Base-by-base conservation (phyloP, 805 yeast genomes). In the Candida sanyiensis region DNA sequence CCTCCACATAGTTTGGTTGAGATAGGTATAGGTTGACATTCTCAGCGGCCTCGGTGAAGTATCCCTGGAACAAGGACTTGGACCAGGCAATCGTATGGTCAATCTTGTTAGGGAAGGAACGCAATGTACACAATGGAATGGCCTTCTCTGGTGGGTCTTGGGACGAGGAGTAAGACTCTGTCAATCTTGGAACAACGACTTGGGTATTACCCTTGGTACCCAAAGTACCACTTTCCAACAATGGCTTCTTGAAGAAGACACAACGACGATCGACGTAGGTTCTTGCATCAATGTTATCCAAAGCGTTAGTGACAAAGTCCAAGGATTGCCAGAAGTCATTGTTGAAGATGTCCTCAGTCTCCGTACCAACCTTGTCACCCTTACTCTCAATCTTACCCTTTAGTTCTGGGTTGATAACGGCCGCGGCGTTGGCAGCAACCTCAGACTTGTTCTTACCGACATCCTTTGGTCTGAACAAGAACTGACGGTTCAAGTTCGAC, bases 71-170 rank as follows among this genome's bases (percentile, higher is more conserved):
- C 57, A 87, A 70, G 15, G 88, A 80, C 66, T 94, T 94, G 12
- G 97, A 95, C 99, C 99, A 93, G 6, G 98, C 97, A 65, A 93
- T 93, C 1, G 99, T 93, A 59, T 93, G 99, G 60, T 93, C 99
- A 54, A 93, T 93, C 65, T 90, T 90, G 64, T 88, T 85, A 41
- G 99, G 99, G 81, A 93, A 93, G 4, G 96, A 85, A 65, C 97
- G 80, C 58, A 93, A 72, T 3, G 99, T 93, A 73, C 99, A 93
- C 56, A 93, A 72, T 23, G 99, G 99, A 56, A 93, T 89, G 4
- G 96, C 80, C 64, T 88, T 88, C 69, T 93, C 99, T 27, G 99
- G 99, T 31, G 99, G 98, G 64, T 93, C 99, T 61, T 87, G 94
- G 10, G 96, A 85, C 2, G 96, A 84, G 3, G 97, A 85, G 64